Conservation (phyloP, 495 filamentous ascomycete species). For the Podospora sp. region DNA sequence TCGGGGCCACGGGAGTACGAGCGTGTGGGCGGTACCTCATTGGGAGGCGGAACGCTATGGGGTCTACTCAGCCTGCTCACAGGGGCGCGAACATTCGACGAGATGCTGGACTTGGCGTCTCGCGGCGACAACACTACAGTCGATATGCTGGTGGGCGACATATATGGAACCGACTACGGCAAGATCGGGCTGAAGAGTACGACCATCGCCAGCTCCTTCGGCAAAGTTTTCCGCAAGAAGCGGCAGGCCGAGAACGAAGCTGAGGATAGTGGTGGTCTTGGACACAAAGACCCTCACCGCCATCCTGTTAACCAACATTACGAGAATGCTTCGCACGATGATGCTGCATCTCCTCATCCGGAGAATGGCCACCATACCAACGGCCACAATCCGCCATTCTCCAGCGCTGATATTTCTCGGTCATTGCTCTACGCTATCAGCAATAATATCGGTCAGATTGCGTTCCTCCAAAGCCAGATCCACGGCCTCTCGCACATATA, state of each 20-base stretch:
- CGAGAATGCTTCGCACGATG: conserved; percentile 20
- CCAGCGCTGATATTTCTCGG: conserved; percentile 53
- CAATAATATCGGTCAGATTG: conserved; percentile 98
- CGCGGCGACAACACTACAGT: conserved; percentile 88
- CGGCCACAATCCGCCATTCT: conserved; percentile 40
- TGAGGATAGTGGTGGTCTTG: conserved; percentile 71
- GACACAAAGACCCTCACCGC: conserved; percentile 50
- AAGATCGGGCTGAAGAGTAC: conserved; percentile 94
- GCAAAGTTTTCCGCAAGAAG: conserved; percentile 92
- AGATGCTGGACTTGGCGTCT: conserved; percentile 94
- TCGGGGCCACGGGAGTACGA: conserved; percentile 81
- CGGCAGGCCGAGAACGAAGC: conserved; percentile 69
- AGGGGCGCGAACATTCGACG: conserved; percentile 87
- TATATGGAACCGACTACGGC: conserved; percentile 92
- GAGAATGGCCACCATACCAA: conserved; percentile 8
- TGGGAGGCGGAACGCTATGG: conserved; percentile 96
- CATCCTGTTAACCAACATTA: conserved; percentile 17
- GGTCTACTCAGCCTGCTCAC: conserved; percentile 88
- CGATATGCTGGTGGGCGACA: conserved; percentile 97
- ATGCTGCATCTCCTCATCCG: neutral
- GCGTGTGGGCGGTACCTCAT: conserved; percentile 90
- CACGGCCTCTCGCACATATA: conserved; percentile 91
- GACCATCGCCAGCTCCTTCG: conserved; percentile 93
- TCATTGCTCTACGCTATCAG: conserved; percentile 78
- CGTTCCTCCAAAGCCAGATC: conserved; percentile 91